A percentile compares a stretch with the other conserved stretches of the same genome.
phyloP scores from a whole-genome alignment of 1,284 basidiomycete genomes.

The Salmacisia buchloeana region DNA sequence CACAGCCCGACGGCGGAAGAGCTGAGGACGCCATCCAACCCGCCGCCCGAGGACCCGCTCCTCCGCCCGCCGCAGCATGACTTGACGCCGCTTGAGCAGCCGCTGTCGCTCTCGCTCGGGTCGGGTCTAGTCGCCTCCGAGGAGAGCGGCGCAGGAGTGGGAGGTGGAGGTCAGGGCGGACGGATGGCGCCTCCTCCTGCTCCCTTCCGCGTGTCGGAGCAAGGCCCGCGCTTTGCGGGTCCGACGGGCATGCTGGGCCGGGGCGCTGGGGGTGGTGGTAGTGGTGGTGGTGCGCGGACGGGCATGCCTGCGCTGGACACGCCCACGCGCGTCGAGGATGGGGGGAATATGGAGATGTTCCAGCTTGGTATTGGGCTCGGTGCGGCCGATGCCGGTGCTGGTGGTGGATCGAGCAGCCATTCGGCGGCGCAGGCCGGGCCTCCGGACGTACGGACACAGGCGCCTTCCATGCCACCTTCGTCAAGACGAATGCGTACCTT shows the following conservation, averaged over 20 bases:
- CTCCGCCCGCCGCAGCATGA: not conserved
- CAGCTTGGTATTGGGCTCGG: too few relatives aligned
- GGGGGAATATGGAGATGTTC: not conserved
- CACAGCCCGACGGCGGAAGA: not conserved
- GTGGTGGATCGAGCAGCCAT: too few relatives aligned
- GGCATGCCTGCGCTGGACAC: not conserved
- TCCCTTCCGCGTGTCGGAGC: not conserved
- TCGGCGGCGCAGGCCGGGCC: not conserved
- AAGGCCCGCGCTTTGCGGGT: not conserved
- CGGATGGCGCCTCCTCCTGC: conserved; percentile 1
- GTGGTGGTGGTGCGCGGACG: not conserved
- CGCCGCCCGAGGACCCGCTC: not conserved
- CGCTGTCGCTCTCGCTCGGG: too few relatives aligned
- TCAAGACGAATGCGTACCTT: not conserved
- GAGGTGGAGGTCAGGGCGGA: not conserved
- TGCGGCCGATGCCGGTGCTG: too few relatives aligned
- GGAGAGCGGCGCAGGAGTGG: too few relatives aligned
- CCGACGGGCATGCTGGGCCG: too few relatives aligned
- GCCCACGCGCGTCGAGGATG: not conserved
- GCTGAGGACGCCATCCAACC: not conserved
- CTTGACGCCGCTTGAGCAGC: not conserved
- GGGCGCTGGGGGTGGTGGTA: too few relatives aligned
- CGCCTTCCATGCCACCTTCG: not conserved
- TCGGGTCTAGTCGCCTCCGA: too few relatives aligned
- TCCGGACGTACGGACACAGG: not conserved